These are phyloP conservation scores for Pinus tabuliformis DNA, from an alignment of 75 land plant species.

Conservation along the genomic window DNA sequence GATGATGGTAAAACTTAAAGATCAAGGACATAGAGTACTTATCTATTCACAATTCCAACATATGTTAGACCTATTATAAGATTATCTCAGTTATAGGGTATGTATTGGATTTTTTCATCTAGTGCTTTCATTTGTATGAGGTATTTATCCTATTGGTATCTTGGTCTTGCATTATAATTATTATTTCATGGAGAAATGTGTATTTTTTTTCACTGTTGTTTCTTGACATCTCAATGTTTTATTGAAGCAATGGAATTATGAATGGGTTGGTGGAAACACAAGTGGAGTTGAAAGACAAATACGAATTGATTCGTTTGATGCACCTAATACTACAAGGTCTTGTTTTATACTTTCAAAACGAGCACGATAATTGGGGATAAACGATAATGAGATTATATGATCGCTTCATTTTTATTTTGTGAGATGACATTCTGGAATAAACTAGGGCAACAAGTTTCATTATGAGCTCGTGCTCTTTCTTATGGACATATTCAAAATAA, in stretches of 20 bases:
- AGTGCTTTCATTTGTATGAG: neutral
- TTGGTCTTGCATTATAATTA: neutral
- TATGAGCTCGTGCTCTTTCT: neutral
- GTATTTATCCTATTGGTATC: neutral
- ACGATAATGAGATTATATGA: slow-evolving; percentile 9
- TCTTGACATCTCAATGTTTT: slow-evolving; percentile 1
- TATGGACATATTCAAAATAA: neutral
- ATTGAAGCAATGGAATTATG: slow-evolving; percentile 90
- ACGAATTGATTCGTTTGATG: slow-evolving; percentile 95
- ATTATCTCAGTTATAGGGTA: slow-evolving; percentile 83
- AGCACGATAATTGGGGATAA: slow-evolving; percentile 97
- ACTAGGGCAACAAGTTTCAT: neutral
- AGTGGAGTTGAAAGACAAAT: slow-evolving; percentile 95
- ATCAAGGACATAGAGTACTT: slow-evolving; percentile 92
- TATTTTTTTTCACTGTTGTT: neutral
- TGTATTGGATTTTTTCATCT: neutral
- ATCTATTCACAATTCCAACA: slow-evolving; percentile 94
- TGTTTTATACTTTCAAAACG: slow-evolving; percentile 96
- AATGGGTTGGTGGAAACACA: slow-evolving; percentile 91
- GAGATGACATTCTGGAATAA: neutral
- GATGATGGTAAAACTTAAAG: slow-evolving; percentile 93
- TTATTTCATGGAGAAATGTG: neutral
- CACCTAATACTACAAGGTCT: slow-evolving; percentile 87
- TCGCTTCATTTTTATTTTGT: neutral
- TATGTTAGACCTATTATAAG: slow-evolving; percentile 96